These are phyloP conservation scores for Diaporthe australafricana DNA, from an alignment of 2,329 filamentous ascomycete species.

Conservation along the genomic window DNA sequence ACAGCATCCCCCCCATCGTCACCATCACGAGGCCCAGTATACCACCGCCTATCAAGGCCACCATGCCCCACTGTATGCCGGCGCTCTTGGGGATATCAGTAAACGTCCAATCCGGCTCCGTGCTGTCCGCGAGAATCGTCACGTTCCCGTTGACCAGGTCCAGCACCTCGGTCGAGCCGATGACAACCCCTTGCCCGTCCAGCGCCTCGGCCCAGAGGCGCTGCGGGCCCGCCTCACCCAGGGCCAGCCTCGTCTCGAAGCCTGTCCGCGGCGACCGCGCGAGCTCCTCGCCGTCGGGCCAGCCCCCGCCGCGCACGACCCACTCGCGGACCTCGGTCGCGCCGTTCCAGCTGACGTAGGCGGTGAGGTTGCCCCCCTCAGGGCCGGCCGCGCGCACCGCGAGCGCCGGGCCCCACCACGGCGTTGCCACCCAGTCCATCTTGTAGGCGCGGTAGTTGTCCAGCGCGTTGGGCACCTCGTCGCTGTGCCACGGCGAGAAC, in stretches of 20 bases:
- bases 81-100: not conserved
- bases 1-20: not conserved
- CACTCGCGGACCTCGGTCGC: slow-evolving; percentile 46
- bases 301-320: slow-evolving; percentile 28
- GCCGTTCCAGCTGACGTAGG: slow-evolving; percentile 49
- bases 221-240: not conserved
- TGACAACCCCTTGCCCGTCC: slow-evolving; percentile 36
- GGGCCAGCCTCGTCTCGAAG: slow-evolving; percentile 35
- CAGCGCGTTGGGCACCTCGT: slow-evolving; percentile 39
- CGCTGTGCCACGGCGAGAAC: slow-evolving; percentile 45
- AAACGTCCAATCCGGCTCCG: slow-evolving; percentile 18
- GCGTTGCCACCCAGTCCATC: slow-evolving; percentile 44
- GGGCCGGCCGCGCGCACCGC: slow-evolving; percentile 38
- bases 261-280: slow-evolving; percentile 31
- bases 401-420: slow-evolving; percentile 41
- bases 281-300: not conserved
- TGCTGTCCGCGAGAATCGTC: slow-evolving; percentile 8
- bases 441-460: slow-evolving; percentile 45
- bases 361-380: slow-evolving; percentile 12
- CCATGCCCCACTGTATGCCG: not conserved
- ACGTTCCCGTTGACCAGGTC: slow-evolving; percentile 27
- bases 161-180: slow-evolving; percentile 43
- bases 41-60: slow-evolving; percentile 9
- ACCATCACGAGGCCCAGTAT: slow-evolving; percentile 1
- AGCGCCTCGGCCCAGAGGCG: slow-evolving; percentile 36